These are phyloP conservation scores for Parasarocladium wereldwijsianum DNA, from an alignment of 2,329 filamentous ascomycete species.

Conservation along the genomic window DNA sequence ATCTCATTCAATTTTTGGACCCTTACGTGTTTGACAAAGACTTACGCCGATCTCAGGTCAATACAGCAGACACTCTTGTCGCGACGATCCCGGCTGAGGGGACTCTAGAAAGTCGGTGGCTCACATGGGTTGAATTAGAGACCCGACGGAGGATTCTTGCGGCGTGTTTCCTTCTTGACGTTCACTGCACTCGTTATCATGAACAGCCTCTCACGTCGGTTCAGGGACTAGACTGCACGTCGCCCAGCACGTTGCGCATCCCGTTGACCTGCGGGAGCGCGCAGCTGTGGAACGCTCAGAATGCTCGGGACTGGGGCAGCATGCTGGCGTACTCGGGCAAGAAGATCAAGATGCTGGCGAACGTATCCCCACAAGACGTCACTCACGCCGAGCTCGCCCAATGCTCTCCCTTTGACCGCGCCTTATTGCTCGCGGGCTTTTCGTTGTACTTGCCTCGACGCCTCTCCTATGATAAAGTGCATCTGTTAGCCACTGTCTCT, in stretches of 20 bases:
- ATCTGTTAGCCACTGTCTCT: slow-evolving; percentile 11
- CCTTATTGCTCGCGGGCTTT: slow-evolving; percentile 24
- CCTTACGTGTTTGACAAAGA: no score
- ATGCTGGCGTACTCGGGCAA: slow-evolving; percentile 9
- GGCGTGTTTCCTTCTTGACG: slow-evolving; percentile 41
- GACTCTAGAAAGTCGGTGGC: slow-evolving; percentile 24
- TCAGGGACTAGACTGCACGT: slow-evolving; percentile 21
- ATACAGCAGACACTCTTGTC: slow-evolving; percentile 5
- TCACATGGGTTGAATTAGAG: slow-evolving; percentile 36
- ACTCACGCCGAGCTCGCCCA: slow-evolving; percentile 16
- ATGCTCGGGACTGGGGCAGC: slow-evolving; percentile 29
- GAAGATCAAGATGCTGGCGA: not conserved
- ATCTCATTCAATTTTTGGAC: no score
- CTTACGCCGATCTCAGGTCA: no score
- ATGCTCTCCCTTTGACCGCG: slow-evolving; percentile 22
- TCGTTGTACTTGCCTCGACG: slow-evolving; percentile 23
- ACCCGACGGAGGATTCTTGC: slow-evolving; percentile 37
- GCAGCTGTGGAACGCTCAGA: slow-evolving; percentile 33
- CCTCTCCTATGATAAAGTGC: slow-evolving; percentile 12
- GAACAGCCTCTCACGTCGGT: slow-evolving; percentile 26
- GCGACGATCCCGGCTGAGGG: slow-evolving; percentile 8
- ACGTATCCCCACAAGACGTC: not conserved
- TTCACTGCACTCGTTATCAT: slow-evolving; percentile 38
- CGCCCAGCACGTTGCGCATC: slow-evolving; percentile 22
- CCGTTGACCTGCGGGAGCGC: slow-evolving; percentile 30